These are phyloP conservation scores for Pythium aquatile DNA, from an alignment of 352 stramenopile genomes.

Conservation along the genomic window DNA sequence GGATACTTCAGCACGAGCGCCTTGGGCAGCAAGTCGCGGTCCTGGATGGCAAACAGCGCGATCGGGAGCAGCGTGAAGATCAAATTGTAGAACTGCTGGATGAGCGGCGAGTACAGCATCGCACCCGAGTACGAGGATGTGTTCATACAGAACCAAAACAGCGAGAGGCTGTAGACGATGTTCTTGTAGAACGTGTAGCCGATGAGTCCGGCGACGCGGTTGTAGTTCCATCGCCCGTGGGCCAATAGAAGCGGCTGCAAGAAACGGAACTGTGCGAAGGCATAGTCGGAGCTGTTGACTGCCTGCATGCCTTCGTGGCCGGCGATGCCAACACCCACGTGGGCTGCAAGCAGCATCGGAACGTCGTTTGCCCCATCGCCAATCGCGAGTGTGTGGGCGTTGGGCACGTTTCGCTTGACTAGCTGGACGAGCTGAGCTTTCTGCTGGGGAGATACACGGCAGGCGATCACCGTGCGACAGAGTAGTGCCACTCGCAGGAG, in stretches of 20 bases:
- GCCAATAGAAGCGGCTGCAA: slow-evolving; percentile 67
- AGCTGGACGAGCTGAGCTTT: slow-evolving; percentile 97
- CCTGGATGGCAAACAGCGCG: slow-evolving; percentile 69
- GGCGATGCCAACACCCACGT: slow-evolving; percentile 91
- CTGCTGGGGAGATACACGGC: slow-evolving; percentile 96
- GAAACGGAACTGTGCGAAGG: slow-evolving; percentile 81
- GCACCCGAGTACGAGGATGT: slow-evolving; percentile 90
- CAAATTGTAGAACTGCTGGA: slow-evolving; percentile 94
- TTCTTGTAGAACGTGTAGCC: slow-evolving; percentile 91
- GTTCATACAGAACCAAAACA: slow-evolving; percentile 88
- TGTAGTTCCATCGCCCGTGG: slow-evolving; percentile 85
- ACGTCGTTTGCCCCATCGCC: slow-evolving; percentile 89
- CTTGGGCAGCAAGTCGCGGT: slow-evolving; percentile 66
- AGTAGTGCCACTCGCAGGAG: slow-evolving; percentile 78
- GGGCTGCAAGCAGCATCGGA: slow-evolving; percentile 85
- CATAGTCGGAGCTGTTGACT: slow-evolving; percentile 83
- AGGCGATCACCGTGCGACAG: slow-evolving; percentile 96
- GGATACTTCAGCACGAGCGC: slow-evolving; percentile 48
- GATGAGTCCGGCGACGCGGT: slow-evolving; percentile 85
- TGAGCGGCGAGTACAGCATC: slow-evolving; percentile 76
- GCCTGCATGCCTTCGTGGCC: slow-evolving; percentile 98
- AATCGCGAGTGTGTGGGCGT: slow-evolving; percentile 85
- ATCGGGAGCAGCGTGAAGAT: slow-evolving; percentile 94
- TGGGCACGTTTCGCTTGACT: slow-evolving; percentile 80
- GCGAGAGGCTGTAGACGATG: slow-evolving; percentile 85